Evolutionary conservation across 257 asterid species (phyloP).

Genomic region (Pogostemon cablin): DNA sequence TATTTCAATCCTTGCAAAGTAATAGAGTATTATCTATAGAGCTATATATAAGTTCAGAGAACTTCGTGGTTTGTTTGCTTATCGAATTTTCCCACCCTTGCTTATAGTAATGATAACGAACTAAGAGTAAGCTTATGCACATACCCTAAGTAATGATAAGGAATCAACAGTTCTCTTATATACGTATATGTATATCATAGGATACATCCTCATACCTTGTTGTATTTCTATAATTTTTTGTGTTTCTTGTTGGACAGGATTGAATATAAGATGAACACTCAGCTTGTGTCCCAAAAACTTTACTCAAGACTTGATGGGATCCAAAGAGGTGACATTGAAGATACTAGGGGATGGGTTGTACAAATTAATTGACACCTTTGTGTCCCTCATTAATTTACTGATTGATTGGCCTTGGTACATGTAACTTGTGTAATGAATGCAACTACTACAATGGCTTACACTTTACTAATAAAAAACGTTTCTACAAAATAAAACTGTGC

Average conservation of each 20-base stretch:
- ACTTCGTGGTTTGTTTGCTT: no score
- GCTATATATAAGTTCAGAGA: no score
- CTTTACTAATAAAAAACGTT: neutral
- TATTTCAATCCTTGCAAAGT: no score
- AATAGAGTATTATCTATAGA: no score
- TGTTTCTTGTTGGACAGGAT: constrained; percentile 42
- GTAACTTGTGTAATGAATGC: neutral
- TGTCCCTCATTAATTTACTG: neutral
- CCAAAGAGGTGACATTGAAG: constrained; percentile 62
- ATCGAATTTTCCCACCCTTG: no score
- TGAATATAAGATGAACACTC: constrained; percentile 47
- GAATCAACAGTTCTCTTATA: no score
- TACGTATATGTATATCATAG: no score
- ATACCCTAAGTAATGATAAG: no score
- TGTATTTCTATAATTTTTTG: neutral
- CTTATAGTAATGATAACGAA: no score
- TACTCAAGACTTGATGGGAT: constrained; percentile 51
- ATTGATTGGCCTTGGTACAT: neutral
- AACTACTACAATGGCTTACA: neutral
- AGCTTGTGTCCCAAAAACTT: constrained; percentile 44
- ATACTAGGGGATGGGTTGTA: constrained; percentile 65
- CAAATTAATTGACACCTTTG: constrained; percentile 40
- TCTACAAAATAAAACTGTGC: no score
- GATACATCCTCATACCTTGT: no score
- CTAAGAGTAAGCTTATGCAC: no score